These are phyloP conservation scores for Nemania diffusa DNA, from an alignment of 2,329 filamentous ascomycete species.

Conservation along the genomic window DNA sequence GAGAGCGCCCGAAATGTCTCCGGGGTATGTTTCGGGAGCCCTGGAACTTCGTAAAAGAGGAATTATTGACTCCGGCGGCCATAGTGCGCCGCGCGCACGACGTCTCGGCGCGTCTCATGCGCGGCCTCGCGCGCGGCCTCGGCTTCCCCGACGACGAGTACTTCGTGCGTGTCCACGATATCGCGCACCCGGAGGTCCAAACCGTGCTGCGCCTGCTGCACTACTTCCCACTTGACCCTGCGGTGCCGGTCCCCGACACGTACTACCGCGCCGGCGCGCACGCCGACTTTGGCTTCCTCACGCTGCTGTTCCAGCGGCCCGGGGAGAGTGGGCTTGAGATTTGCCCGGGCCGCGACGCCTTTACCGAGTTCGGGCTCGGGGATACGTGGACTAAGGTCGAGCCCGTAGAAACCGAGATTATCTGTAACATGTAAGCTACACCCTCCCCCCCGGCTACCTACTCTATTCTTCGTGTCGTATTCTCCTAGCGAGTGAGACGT, in stretches of 20 bases:
- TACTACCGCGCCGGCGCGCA: constrained; percentile 71
- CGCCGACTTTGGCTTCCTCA: constrained; percentile 71
- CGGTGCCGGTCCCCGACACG: constrained; percentile 52
- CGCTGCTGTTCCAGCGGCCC: constrained; percentile 69
- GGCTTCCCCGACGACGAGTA: constrained; percentile 65
- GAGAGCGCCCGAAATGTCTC: too few relatives aligned
- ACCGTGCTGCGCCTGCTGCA: constrained; percentile 66
- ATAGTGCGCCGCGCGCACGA: constrained; percentile 63
- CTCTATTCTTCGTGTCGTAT: neutral
- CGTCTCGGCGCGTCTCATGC: constrained; percentile 66
- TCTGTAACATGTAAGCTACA: constrained; percentile 66
- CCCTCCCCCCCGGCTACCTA: neutral
- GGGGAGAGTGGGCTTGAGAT: constrained; percentile 72
- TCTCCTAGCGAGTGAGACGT: neutral
- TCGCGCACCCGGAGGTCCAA: constrained; percentile 60
- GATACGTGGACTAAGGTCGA: constrained; percentile 73
- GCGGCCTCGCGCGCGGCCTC: constrained; percentile 64
- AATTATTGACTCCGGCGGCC: too few relatives aligned
- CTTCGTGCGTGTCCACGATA: constrained; percentile 65
- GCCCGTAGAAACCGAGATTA: constrained; percentile 62
- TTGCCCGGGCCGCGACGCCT: constrained; percentile 70
- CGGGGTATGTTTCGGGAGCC: too few relatives aligned
- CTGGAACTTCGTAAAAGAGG: too few relatives aligned
- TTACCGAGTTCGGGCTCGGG: constrained; percentile 67
- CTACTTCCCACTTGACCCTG: constrained; percentile 61